Evolutionary conservation across 176 grass and related monocot genomes (phyloP).

Genomic region (Oryza coarctata): DNA sequence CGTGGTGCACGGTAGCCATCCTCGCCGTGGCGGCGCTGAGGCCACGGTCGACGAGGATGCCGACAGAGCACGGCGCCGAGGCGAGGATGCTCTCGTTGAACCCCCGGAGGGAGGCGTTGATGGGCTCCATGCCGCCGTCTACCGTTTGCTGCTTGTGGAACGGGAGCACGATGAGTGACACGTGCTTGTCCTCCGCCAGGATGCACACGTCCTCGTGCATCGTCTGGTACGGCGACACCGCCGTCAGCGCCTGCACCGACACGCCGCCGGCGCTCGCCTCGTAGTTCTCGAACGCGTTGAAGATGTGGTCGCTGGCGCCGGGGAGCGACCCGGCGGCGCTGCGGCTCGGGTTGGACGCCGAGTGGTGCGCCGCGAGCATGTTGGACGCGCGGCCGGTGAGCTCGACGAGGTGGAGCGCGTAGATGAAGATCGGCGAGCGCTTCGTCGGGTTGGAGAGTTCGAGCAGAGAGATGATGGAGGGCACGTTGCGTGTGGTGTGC

Average conservation of each 20-base stretch:
- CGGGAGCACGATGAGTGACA: conserved; percentile 58
- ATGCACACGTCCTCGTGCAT: conserved; percentile 68
- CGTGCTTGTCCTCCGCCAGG: conserved; percentile 65
- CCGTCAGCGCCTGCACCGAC: conserved; percentile 45
- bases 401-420: conserved; percentile 75
- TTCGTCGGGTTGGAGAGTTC: conserved; percentile 61
- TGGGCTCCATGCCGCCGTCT: conserved; percentile 57
- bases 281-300: conserved; percentile 60
- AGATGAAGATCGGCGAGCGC: conserved; percentile 65
- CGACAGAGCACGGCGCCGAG: conserved; percentile 65
- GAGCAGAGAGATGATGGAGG: conserved; percentile 69
- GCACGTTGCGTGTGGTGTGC: conserved; percentile 65
- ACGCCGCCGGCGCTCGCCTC: conserved; percentile 37
- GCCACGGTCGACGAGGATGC: conserved; percentile 73
- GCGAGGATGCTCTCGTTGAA: conserved; percentile 61
- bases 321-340: not conserved
- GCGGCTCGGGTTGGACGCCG: not conserved
- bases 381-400: conserved; percentile 64
- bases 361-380: conserved; percentile 49
- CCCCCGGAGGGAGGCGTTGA: conserved; percentile 43
- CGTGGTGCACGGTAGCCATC: conserved; percentile 36
- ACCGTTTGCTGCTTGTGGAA: conserved; percentile 68
- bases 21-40: conserved; percentile 51
- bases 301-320: conserved; percentile 46
- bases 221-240: conserved; percentile 63